Base-by-base conservation (phyloP, 2,329 filamentous ascomycete species). In the Fusarium pininemorale region DNA sequence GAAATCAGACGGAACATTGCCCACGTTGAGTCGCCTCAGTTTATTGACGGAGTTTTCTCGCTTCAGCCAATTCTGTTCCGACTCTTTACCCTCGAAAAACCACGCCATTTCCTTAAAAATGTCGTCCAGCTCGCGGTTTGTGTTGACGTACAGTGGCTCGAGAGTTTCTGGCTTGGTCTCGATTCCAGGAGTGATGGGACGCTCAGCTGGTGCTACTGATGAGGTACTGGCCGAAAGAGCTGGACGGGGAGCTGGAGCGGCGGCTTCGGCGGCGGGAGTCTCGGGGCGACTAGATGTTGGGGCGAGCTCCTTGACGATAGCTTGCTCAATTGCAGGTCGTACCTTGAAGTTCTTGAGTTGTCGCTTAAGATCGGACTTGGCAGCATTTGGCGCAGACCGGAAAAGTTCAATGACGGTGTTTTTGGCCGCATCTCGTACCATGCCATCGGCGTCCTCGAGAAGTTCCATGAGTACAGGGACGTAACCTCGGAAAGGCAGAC, bases 41-140 rank as follows among this genome's bases (percentile, higher is more conserved):
- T 93, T 95, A 13, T 88, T 88, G 42, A 95, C 88, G 79, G 90
- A 92, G 84, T 96, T 93, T 81, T 98, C 96, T 81, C 96, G 89
- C 75, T 92, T 91, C 77, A 94, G 81, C 96, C 96, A 98, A 79
- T 98, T 98, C 68, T 93, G 90, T 80, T 98, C 96, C 1, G 93
- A 91, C 84, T 98, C 96, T 80, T 88, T 94, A 59, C 95, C 95
- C 75, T 98, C 95, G 72, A 98, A 98, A 80, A 89, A 88, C 60
- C 87, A 87, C 38, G 91, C 86, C 94, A 98, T 98, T 38, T 93
- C 92, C 74, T 90, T 90, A 80, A 98, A 91, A 4, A 93, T 90
- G 32, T 97, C 95, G 69, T 98, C 95, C n/a, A 98, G 85, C 80
- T 98, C 95, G 76, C 94, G 89, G 75, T 92, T 88, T 3, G 95